phyloP scores from a whole-genome alignment of 1,139 yeast species.

The Geotrichum citri-aurantii region DNA sequence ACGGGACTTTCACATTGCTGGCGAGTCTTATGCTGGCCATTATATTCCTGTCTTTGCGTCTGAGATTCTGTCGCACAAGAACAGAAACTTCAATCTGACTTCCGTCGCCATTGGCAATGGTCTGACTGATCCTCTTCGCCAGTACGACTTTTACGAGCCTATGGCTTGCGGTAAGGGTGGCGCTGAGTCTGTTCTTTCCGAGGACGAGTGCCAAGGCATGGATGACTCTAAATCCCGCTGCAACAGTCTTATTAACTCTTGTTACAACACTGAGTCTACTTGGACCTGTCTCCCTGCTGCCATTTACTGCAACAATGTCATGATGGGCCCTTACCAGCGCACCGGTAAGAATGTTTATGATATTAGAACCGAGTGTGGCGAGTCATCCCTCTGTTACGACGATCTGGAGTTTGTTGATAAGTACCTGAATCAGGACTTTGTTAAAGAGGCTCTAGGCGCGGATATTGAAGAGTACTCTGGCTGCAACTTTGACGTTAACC shows the following conservation, averaged over 20 bases:
- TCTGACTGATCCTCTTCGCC: constrained; percentile 67
- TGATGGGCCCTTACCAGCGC: constrained; percentile 48
- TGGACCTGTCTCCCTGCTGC: constrained; percentile 54
- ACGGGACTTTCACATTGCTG: constrained; percentile 68
- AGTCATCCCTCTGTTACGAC: constrained; percentile 51
- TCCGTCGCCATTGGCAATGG: constrained; percentile 83
- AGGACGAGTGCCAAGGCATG: constrained; percentile 57
- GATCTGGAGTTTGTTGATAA: constrained; percentile 51
- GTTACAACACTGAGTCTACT: constrained; percentile 52
- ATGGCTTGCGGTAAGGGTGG: constrained; percentile 88
- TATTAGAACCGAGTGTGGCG: constrained; percentile 55
- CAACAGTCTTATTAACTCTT: constrained; percentile 45
- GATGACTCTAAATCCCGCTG: constrained; percentile 53
- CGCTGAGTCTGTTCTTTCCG: constrained; percentile 56
- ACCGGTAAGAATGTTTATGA: constrained; percentile 69
- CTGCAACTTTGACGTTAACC: constrained; percentile 53
- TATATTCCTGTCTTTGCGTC: constrained; percentile 75
- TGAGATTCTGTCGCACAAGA: constrained; percentile 59
- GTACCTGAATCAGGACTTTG: constrained; percentile 55
- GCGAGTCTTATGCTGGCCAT: constrained; percentile 87
- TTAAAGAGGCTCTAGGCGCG: constrained; percentile 56
- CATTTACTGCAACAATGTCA: constrained; percentile 64
- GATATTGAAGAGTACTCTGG: constrained; percentile 50
- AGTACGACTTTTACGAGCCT: constrained; percentile 63
- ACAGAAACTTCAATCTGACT: constrained; percentile 58